Percentiles rank a stretch among this genome's conserved stretches.
Evolutionary conservation across 2,329 filamentous ascomycete genomes (phyloP).

Genomic region (Cladosporium phlei): DNA sequence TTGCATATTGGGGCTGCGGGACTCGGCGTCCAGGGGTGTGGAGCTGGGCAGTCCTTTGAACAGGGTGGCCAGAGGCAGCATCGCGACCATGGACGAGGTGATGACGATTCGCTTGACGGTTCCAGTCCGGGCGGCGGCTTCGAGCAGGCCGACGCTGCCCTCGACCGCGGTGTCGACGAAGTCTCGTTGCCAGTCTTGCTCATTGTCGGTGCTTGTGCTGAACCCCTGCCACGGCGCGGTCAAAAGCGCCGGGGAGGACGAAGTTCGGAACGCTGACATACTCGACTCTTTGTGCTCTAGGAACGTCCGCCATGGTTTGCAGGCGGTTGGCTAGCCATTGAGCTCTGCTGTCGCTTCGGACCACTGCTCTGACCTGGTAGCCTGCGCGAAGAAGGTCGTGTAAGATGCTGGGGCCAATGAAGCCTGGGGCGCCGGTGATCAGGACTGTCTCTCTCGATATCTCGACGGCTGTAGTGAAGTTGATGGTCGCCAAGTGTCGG

Average conservation of each 20-base stretch:
- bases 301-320: not conserved
- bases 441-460: conserved; percentile 18
- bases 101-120: conserved; percentile 41
- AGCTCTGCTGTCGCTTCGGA: conserved; percentile 20
- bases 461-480: too few species aligned
- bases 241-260: conserved; percentile 18
- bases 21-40: conserved; percentile 12
- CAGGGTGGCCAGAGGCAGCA: conserved; percentile 15
- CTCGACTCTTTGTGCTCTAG: conserved; percentile 20
- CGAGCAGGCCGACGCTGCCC: conserved; percentile 36
- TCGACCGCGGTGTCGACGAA: conserved; percentile 29
- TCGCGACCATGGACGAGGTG: conserved; percentile 29
- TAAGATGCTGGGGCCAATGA: conserved; percentile 18
- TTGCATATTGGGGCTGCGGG: conserved; percentile 13
- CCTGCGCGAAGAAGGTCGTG: conserved; percentile 23
- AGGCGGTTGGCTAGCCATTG: conserved; percentile 28
- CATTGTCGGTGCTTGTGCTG: conserved; percentile 11
- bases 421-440: conserved; percentile 28
- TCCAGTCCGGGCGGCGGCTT: conserved; percentile 32
- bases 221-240: conserved; percentile 28
- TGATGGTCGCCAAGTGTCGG: too few species aligned
- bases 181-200: conserved; percentile 1
- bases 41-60: conserved; percentile 7
- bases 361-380: conserved; percentile 27
- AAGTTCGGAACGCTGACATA: conserved; percentile 27